Evolutionary conservation across 495 filamentous ascomycete genomes (phyloP), one percentile per base, ranked within the genome.

Genomic region (Sphaerosporella brunnea): DNA sequence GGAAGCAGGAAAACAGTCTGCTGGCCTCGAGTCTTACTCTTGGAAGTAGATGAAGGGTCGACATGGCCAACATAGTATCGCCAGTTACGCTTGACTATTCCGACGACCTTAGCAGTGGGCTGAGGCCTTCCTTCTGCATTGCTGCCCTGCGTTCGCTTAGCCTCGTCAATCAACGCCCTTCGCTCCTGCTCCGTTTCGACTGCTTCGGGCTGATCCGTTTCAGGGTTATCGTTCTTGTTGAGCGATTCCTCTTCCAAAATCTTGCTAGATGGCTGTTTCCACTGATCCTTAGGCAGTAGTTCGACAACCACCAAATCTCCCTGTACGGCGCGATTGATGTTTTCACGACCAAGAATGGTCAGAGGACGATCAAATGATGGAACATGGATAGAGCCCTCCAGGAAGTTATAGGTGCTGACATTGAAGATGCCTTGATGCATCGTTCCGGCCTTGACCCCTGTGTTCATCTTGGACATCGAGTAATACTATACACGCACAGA

Each of bases 381-480:
- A 4, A 93, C 86, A 56, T 84, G 78, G 39, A 96, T 78, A 9
- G 83, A 83, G 7, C 84, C 92, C 62, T 96, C 92, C 23, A 96
- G 68, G 58, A 93, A 96, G 63, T 97, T 96, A 68, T 96, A 97
- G 5, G 84, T 83, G 8, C 90, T 96, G 20, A 96, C 83, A 56
- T 88, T 93, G 67, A 92, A 97, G 13, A 80, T 76, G 32, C 90
- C 90, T 63, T 96, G 87, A 62, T 96, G 90, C 36, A 97, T 64
- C 19, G 79, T 78, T 9, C 84, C 84, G 16, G 74, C 76, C 62
- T 85, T 85, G 43, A 94, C 66, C 0, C 85, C 86, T 21, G 90
- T 97, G 71, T 84, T 84, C 72, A 95, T 80, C 65, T 84, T 93
- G n/a, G 92, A 94, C 64, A 87, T 68, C 3, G 78, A 78, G 36